Percentiles rank a stretch among this genome's conserved stretches.
phyloP scores from a whole-genome alignment of 225 moss, liverwort and hornwort species.

The Polytrichum formosum region DNA sequence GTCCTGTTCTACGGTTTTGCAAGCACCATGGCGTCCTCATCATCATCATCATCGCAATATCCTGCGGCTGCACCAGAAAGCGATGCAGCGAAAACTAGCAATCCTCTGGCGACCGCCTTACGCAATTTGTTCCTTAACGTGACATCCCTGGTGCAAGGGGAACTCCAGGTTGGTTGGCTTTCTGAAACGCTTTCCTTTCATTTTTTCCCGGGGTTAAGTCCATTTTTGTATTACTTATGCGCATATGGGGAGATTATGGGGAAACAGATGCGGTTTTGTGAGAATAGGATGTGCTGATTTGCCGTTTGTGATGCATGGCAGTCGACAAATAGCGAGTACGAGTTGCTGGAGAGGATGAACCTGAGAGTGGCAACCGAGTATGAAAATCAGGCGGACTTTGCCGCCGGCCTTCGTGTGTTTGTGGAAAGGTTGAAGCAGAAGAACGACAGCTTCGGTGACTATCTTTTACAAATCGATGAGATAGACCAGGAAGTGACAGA shows the following conservation, averaged over 20 bases:
- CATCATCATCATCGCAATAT: no score
- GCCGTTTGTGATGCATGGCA: conserved; percentile 13
- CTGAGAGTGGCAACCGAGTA: conserved; percentile 76
- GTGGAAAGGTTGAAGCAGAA: conserved; percentile 74
- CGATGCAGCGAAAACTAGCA: background rate
- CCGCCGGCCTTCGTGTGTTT: conserved; percentile 72
- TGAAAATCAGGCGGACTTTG: conserved; percentile 74
- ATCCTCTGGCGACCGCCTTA: conserved; percentile 57
- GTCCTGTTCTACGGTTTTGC: no score
- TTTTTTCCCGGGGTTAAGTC: no score
- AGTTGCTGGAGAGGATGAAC: conserved; percentile 82
- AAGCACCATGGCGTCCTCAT: no score
- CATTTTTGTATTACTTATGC: no score
- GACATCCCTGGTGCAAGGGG: conserved; percentile 66
- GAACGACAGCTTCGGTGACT: conserved; percentile 61
- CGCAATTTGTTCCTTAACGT: conserved; percentile 66
- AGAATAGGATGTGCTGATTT: no score
- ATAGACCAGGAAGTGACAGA: conserved; percentile 81
- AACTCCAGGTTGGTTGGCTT: conserved; percentile 52
- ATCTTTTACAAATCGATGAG: conserved; percentile 60
- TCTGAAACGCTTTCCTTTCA: no score
- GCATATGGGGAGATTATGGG: no score
- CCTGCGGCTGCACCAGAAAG: no score
- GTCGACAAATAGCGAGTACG: conserved; percentile 73
- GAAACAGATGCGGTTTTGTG: no score